These are phyloP conservation scores for Chlamydomonas incerta DNA, from an alignment of 139 green algal species.

Conservation along the genomic window DNA sequence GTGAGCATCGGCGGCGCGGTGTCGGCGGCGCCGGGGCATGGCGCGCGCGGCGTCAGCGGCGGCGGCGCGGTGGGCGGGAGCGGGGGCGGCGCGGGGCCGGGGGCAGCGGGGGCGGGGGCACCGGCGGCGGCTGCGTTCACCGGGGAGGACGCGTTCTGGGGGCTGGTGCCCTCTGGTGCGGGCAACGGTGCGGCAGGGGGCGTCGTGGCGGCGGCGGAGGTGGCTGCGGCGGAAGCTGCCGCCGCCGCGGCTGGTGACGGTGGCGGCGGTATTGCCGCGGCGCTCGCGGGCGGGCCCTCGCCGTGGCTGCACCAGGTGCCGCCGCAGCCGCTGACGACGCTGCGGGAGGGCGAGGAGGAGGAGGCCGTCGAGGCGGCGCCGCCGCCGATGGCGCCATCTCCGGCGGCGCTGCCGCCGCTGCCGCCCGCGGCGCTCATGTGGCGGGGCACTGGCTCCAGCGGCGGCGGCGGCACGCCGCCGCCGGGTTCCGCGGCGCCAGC, in stretches of 20 bases:
- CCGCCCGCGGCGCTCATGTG: no score
- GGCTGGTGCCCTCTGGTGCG: no score
- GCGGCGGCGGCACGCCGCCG: no score
- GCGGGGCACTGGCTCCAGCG: no score
- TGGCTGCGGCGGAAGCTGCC: background rate
- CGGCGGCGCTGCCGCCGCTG: no score
- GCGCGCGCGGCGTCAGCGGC: background rate
- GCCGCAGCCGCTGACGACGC: constrained; percentile 4
- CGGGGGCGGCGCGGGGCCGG: no score
- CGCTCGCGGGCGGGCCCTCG: background rate
- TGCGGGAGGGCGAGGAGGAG: constrained; percentile 13
- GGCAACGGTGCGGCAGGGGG: no score
- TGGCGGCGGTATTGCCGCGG: background rate
- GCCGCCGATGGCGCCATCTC: no score
- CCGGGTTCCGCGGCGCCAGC: no score
- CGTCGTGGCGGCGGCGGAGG: no score
- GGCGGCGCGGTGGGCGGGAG: background rate
- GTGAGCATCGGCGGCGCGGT: background rate
- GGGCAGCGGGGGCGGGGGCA: background rate
- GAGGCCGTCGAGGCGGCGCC: background rate
- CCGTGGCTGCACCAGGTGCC: constrained; percentile 29
- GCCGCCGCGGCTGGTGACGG: background rate
- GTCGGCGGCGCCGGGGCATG: background rate
- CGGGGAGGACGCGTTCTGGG: background rate
- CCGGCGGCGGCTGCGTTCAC: no score